These are phyloP conservation scores for Phytophthora cajani DNA, from an alignment of 352 stramenopile species.

Conservation along the genomic window DNA sequence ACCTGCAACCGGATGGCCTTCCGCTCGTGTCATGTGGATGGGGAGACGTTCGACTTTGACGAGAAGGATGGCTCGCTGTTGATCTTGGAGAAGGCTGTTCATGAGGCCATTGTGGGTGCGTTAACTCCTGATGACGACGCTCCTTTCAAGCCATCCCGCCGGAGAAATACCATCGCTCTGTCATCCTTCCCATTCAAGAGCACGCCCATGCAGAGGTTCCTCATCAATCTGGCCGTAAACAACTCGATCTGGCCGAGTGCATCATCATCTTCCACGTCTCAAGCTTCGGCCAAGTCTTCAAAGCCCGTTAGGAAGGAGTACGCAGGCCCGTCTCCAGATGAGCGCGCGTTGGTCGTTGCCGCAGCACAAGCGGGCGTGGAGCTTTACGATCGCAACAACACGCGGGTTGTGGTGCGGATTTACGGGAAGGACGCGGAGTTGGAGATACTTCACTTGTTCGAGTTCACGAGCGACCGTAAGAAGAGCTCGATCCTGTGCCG, in stretches of 20 bases:
- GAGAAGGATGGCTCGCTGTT: constrained; percentile 33
- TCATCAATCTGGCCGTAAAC: constrained; percentile 68
- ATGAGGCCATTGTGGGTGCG: constrained; percentile 10
- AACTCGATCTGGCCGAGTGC: constrained; percentile 57
- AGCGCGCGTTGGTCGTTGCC: constrained; percentile 69
- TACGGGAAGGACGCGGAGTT: constrained; percentile 38
- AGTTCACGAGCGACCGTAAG: constrained; percentile 73
- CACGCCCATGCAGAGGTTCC: constrained; percentile 42
- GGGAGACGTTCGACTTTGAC: constrained; percentile 59
- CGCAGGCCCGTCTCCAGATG: constrained; percentile 82
- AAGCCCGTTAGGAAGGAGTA: constrained; percentile 51
- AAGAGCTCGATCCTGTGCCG: constrained; percentile 70
- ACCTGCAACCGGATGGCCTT: constrained; percentile 96
- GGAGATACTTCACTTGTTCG: constrained; percentile 65
- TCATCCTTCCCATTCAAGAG: constrained; percentile 20
- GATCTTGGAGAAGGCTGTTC: constrained; percentile 25
- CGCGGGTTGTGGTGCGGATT: constrained; percentile 35
- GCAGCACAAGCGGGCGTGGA: constrained; percentile 54
- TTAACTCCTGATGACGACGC: constrained; percentile 12
- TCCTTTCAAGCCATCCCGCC: constrained; percentile 8
- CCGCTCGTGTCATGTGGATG: constrained; percentile 91
- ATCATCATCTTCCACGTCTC: not conserved
- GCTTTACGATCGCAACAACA: constrained; percentile 43
- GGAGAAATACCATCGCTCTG: constrained; percentile 11
- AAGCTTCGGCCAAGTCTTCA: not conserved